phyloP scores from a whole-genome alignment of 106 monocot species.

The Ottelia alismoides region DNA sequence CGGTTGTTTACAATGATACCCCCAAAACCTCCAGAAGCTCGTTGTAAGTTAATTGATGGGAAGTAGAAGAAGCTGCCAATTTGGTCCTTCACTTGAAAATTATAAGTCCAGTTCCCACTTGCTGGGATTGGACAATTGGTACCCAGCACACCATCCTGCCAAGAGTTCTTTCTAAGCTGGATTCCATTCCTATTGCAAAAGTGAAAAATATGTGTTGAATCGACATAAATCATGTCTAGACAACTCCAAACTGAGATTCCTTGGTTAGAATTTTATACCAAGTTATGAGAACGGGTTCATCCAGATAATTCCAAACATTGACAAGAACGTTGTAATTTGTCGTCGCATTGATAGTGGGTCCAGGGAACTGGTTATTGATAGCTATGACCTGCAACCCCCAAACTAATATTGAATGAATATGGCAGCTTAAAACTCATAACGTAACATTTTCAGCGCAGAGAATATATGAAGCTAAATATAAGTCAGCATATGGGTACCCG shows the following conservation, averaged over 20 bases:
- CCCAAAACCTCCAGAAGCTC: conserved; percentile 69
- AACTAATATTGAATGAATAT: neutral
- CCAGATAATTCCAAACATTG: conserved; percentile 21
- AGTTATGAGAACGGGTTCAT: conserved; percentile 31
- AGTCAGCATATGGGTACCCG: too few species aligned
- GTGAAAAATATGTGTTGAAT: too few species aligned
- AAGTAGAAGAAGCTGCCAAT: conserved; percentile 96
- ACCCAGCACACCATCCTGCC: conserved; percentile 90
- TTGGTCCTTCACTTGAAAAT: conserved; percentile 90
- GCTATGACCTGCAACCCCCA: conserved; percentile 21
- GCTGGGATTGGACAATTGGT: conserved; percentile 83
- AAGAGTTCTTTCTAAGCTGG: conserved; percentile 60
- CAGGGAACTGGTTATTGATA: conserved; percentile 32
- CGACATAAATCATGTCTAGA: too few species aligned
- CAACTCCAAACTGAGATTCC: too few species aligned
- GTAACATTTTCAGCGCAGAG: neutral
- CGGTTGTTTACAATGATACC: conserved; percentile 66
- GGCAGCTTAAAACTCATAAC: neutral
- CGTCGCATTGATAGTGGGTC: conserved; percentile 22
- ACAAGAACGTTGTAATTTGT: conserved; percentile 25
- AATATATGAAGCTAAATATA: too few species aligned
- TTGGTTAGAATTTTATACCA: conserved; percentile 11
- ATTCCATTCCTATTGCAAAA: conserved; percentile 75
- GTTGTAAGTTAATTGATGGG: conserved; percentile 59
- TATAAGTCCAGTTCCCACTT: conserved; percentile 91